Evolutionary conservation across 192 early-diverging fungal genomes (phyloP).

Genomic region (Gonapodya sp.): DNA sequence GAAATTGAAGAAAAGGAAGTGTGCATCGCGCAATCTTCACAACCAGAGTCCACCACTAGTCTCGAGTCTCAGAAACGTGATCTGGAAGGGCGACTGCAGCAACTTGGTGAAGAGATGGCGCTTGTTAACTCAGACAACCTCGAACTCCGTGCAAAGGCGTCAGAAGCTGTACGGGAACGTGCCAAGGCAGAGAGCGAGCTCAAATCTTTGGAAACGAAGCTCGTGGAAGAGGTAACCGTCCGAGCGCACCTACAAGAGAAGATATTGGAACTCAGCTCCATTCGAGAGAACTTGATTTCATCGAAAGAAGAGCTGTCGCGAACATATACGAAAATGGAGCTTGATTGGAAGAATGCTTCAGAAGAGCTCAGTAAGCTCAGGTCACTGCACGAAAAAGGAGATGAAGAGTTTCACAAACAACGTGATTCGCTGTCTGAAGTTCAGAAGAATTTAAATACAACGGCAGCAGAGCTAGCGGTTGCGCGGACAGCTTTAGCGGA

Average conservation of each 20-base stretch:
- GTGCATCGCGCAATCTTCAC: background rate
- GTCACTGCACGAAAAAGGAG: background rate
- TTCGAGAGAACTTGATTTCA: background rate
- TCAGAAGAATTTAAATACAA: background rate
- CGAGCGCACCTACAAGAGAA: background rate
- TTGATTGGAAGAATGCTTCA: background rate
- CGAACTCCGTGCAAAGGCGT: background rate
- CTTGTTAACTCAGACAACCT: background rate
- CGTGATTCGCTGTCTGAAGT: background rate
- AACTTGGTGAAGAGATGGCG: background rate
- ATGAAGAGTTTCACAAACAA: background rate
- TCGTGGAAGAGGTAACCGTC: background rate
- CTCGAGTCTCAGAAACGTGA: background rate
- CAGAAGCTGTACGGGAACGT: background rate
- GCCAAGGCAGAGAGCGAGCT: background rate
- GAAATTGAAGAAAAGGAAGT: background rate
- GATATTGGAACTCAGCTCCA: background rate
- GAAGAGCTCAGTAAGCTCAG: background rate
- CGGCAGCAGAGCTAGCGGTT: background rate
- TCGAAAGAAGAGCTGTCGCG: background rate
- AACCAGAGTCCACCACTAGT: background rate
- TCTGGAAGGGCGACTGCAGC: background rate
- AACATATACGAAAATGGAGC: background rate
- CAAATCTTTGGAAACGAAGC: background rate
- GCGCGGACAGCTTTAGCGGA: background rate